Percentiles rank a stretch among this genome's conserved stretches.
Evolutionary conservation across 441 rosid genomes (phyloP).

Genomic region (Adansonia madagascariensis): DNA sequence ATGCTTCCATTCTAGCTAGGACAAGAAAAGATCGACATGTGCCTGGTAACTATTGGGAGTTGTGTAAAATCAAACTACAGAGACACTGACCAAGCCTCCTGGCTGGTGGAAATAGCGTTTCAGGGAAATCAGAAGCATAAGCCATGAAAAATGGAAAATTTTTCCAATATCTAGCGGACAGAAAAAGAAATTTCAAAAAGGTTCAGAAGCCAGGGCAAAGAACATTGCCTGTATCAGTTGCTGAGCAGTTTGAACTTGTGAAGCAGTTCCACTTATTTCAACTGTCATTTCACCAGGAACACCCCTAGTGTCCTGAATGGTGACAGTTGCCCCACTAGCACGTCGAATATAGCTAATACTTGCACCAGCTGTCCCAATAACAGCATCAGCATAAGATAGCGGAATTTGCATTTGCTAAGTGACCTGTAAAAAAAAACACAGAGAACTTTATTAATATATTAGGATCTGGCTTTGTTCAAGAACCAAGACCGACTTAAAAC

Average conservation of each 20-base stretch:
- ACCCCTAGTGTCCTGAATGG: conserved; percentile 93
- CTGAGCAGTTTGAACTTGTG: conserved; percentile 96
- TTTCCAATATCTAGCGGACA: too few relatives aligned
- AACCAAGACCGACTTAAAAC: neutral
- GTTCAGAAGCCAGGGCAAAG: too few relatives aligned
- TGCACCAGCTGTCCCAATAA: conserved; percentile 93
- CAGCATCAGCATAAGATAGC: conserved; percentile 90
- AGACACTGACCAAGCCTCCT: too few relatives aligned
- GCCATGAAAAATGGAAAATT: too few relatives aligned
- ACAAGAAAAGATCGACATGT: too few relatives aligned
- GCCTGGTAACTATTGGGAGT: too few relatives aligned
- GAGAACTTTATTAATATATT: neutral
- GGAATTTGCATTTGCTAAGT: conserved; percentile 96
- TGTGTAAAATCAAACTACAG: too few relatives aligned
- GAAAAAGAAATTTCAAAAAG: too few relatives aligned
- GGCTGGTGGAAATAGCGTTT: too few relatives aligned
- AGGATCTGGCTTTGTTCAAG: neutral
- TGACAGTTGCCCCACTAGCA: conserved; percentile 93
- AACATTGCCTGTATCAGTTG: conserved; percentile 78
- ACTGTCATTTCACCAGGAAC: conserved; percentile 98
- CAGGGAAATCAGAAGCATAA: too few relatives aligned
- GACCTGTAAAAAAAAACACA: conserved; percentile 45
- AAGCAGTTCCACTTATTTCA: conserved; percentile 93
- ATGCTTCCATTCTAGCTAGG: too few relatives aligned
- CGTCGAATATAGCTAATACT: conserved; percentile 94